Evolutionary conservation across 352 stramenopile genomes (phyloP), one percentile per base, ranked within the genome.

Genomic region (Pythium guiyangense): DNA sequence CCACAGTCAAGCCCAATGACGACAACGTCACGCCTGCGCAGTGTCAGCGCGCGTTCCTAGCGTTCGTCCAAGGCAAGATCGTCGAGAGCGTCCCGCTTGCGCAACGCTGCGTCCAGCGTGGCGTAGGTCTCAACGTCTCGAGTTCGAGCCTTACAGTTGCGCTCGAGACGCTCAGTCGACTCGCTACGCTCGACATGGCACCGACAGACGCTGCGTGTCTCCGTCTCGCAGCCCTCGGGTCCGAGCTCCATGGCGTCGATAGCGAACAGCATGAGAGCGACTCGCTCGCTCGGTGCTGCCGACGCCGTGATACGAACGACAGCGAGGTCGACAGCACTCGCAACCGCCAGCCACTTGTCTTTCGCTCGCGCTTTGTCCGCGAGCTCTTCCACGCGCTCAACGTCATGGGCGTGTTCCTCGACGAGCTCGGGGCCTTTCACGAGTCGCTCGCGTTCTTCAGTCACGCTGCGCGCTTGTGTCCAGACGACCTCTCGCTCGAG

Each of bases 381-480:
- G 73, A 85, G 49, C 49, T 85, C 2, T 84, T 73, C 46, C 51
- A 85, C 17, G 60, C 73, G 8, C 45, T 79, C 5, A 77, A 72
- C 22, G 59, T 78, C 34, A 82, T 88, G 71, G 73, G 75, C 22
- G 78, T 86, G n/a, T 84, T 86, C 52, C 31, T 86, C 29, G 79
- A 89, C 42, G 78, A 88, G 39, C 40, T 82, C 17, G 75, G 75
- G 1, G 57, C 67, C 8, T 88, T 86, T 57, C 17, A 69, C 10
- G 60, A 70, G 47, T 88, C 78, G 2, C 54, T 79, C 1, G 15
- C n/a, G 1, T 83, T 84, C 52, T 82, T 86, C 55, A 12, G 48
- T 6, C 59, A 67, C 25, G 68, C 67, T 20, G 52, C 59, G 20
- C 46, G 34, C 12, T 35, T 88, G 10, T 88, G 75, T 52, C 57